Percentiles rank a stretch among this genome's conserved stretches.
These are phyloP conservation scores for Cytidiella melzeri DNA, from an alignment of 768 basidiomycete genomes.

Conservation along the genomic window DNA sequence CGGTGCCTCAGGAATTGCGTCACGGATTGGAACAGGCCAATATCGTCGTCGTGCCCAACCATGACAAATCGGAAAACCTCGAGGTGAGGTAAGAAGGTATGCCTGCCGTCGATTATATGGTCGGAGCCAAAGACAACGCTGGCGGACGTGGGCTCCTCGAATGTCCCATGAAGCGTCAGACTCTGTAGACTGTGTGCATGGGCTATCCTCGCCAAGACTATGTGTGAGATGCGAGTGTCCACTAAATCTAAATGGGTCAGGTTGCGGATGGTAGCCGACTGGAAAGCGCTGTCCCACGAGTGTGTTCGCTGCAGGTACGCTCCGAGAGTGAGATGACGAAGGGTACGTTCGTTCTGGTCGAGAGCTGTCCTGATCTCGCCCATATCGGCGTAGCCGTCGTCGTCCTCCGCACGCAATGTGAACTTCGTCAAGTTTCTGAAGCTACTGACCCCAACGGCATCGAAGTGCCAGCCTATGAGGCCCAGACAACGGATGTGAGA, in stretches of 20 bases:
- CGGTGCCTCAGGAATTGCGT: conserved; percentile 47
- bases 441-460: conserved; percentile 57
- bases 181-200: conserved; percentile 56
- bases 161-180: conserved; percentile 60
- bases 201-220: conserved; percentile 56
- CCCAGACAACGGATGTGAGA: conserved; percentile 50
- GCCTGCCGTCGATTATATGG: conserved; percentile 49
- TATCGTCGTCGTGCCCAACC: conserved; percentile 56
- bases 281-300: conserved; percentile 63
- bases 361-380: conserved; percentile 59
- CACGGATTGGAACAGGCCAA: conserved; percentile 45
- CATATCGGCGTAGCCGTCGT: conserved; percentile 68
- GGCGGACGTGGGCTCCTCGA: conserved; percentile 53
- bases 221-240: conserved; percentile 60
- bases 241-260: conserved; percentile 67
- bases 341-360: conserved; percentile 49
- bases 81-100: conserved; percentile 58
- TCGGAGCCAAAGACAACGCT: conserved; percentile 56
- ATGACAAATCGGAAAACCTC: conserved; percentile 59
- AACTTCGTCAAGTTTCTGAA: conserved; percentile 58
- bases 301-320: conserved; percentile 61
- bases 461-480: conserved; percentile 71
- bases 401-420: conserved; percentile 63
- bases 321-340: conserved; percentile 60
- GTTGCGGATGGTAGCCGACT: conserved; percentile 55